Base-by-base conservation (phyloP, 2,329 filamentous ascomycete species). In the Clathrospora elynae region DNA sequence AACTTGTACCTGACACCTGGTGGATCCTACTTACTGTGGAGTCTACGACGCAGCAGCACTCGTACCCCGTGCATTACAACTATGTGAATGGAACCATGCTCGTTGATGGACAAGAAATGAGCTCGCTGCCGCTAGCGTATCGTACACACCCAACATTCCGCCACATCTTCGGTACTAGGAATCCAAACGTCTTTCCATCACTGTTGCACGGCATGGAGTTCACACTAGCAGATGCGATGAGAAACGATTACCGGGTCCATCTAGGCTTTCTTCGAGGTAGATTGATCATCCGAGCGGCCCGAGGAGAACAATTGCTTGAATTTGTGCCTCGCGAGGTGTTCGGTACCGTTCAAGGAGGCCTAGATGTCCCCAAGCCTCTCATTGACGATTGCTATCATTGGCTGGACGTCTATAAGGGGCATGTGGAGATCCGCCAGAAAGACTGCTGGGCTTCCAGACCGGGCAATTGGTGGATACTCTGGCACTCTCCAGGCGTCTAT, bases 331-430 rank as follows among this genome's bases (percentile, higher is more conserved):
- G 35, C 0, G 7, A 39, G 0, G 24, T 67, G 0, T 71, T 76
- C 26, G 16, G 37, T 2, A 29, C 40, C 0, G 29, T 32, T 36
- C 33, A 5, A 5, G 36, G 16, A 2, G 17, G 31, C 4, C 74
- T 67, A 23, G 81, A 84, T 49, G 62, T 86, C 0, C 84, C 84
- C 0, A 51, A 51, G 0, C 58, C 71, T 0, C 67, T 87, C 0
- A 48, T 83, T 0, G 61, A 78, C 0, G 65, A 75, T 5, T 85
- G 79, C 35, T 70, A 78, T 0, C 83, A 87, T 48, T 87, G 83
- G 82, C 66, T 86, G 3, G 70, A 86, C 28, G 9, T 83, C 0
- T 33, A 46, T 2, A 67, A 65, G 1, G 68, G 71, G 2, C 36
- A 66, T 1, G 35, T 87, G 0, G 78, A 86, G 30, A 76, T 85